These are phyloP conservation scores for Backusella westeae DNA, from an alignment of 192 early-diverging fungal genomes.

Conservation along the genomic window DNA sequence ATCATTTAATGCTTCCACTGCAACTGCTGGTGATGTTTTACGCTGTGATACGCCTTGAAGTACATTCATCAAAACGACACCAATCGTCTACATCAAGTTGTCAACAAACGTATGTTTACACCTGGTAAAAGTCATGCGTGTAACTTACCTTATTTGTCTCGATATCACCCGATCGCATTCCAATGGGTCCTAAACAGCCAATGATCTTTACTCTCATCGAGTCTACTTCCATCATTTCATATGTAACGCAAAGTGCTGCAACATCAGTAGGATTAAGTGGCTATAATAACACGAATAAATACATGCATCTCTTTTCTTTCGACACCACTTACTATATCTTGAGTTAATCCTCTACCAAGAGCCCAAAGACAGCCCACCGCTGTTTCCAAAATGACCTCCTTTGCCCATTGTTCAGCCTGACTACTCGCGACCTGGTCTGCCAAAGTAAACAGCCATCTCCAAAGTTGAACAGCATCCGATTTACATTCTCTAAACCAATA, in stretches of 20 bases:
- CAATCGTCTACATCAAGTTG: constrained; percentile 48
- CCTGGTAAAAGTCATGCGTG: background rate
- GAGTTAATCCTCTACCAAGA: constrained; percentile 62
- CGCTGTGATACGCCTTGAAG: constrained; percentile 35
- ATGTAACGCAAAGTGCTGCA: constrained; percentile 42
- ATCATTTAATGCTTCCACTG: constrained; percentile 79
- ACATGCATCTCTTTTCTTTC: background rate
- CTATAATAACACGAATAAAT: constrained; percentile 6
- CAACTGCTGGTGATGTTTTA: constrained; percentile 36
- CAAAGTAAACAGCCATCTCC: constrained; percentile 54
- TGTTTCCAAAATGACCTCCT: constrained; percentile 45
- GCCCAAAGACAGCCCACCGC: constrained; percentile 78
- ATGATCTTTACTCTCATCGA: constrained; percentile 66
- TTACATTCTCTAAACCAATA: constrained; percentile 60
- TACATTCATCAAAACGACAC: constrained; percentile 62
- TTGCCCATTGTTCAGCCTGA: constrained; percentile 5
- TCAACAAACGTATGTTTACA: background rate
- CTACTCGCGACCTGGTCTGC: constrained; percentile 34
- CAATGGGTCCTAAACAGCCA: constrained; percentile 74
- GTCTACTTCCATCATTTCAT: constrained; percentile 39
- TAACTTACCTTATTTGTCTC: constrained; percentile 59
- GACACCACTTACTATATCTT: constrained; percentile 43
- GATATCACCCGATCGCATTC: constrained; percentile 63
- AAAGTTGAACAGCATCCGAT: constrained; percentile 47
- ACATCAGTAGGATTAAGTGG: constrained; percentile 45